Conservation (phyloP, 2,329 filamentous ascomycete species). For the Periconia sp. region DNA sequence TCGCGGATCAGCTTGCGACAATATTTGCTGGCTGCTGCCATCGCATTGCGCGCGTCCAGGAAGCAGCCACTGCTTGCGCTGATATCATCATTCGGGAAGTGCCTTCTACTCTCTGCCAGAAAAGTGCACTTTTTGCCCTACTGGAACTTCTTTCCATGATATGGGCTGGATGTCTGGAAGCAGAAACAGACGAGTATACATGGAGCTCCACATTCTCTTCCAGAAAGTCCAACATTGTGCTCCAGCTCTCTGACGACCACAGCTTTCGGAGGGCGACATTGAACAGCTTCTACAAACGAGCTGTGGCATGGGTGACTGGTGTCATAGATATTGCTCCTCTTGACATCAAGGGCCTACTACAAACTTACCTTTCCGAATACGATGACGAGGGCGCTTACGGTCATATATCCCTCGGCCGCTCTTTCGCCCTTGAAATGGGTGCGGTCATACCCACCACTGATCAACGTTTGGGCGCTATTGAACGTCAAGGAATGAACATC, state of each 20-base stretch:
- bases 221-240: constrained; percentile 71
- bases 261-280: constrained; percentile 78
- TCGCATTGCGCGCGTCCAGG: constrained; percentile 86
- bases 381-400: constrained; percentile 89
- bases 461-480: constrained; percentile 78
- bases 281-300: constrained; percentile 73
- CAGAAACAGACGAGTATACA: constrained; percentile 90
- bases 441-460: constrained; percentile 83
- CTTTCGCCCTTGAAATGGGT: constrained; percentile 92
- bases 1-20: constrained; percentile 81
- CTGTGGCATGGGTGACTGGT: constrained; percentile 76
- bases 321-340: constrained; percentile 84
- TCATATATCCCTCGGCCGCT: constrained; percentile 87
- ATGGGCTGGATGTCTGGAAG: constrained; percentile 93
- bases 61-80: constrained; percentile 79
- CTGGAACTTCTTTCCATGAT: constrained; percentile 90
- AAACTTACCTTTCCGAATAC: constrained; percentile 94
- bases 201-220: constrained; percentile 83
- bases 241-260: constrained; percentile 95
- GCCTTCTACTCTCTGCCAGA: constrained; percentile 87
- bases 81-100: constrained; percentile 83
- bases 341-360: constrained; percentile 91
- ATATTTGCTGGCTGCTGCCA: constrained; percentile 92
- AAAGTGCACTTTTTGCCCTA: constrained; percentile 86
- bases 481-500: constrained; percentile 71